A percentile compares a stretch with the other conserved stretches of the same genome.
These are phyloP conservation scores for Brassica hybrid DNA, from an alignment of 441 rosid genomes.

Conservation along the genomic window DNA sequence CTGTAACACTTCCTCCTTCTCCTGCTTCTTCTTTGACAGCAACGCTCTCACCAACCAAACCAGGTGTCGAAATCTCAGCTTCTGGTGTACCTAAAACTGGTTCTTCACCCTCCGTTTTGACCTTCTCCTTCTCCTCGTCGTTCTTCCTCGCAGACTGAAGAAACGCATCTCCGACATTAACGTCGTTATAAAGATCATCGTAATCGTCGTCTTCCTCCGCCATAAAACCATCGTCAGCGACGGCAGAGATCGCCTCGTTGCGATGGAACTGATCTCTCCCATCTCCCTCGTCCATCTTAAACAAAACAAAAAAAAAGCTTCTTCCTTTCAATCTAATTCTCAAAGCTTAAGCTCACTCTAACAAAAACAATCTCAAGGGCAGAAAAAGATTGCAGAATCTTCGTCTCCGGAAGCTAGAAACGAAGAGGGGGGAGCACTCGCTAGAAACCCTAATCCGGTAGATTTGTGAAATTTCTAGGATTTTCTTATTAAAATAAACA, in stretches of 20 bases:
- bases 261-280: conserved; percentile 65
- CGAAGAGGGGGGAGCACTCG: conserved; percentile 17
- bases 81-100: conserved; percentile 33
- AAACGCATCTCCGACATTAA: conserved; percentile 87
- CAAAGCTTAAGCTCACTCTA: conserved; percentile 25
- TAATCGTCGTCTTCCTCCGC: conserved; percentile 88
- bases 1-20: conserved; percentile 5
- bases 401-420: conserved; percentile 6
- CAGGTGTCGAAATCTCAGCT: conserved; percentile 46
- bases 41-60: conserved; percentile 45
- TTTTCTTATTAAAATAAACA: conserved; percentile 27
- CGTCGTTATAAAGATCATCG: conserved; percentile 86
- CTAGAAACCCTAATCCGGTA: conserved; percentile 40
- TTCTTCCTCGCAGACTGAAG: conserved; percentile 59
- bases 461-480: conserved; percentile 41
- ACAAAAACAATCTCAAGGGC: conserved; percentile 12
- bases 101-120: conserved; percentile 24
- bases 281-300: conserved; percentile 54
- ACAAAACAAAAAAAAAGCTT: neutral
- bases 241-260: conserved; percentile 74
- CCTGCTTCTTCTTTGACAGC: conserved; percentile 29
- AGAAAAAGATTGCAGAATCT: neutral
- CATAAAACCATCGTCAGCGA: conserved; percentile 63
- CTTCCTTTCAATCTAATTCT: conserved; percentile 21
- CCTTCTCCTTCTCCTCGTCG: conserved; percentile 47